Conservation (phyloP, 805 yeast species). For the Candida stauntonica region DNA sequence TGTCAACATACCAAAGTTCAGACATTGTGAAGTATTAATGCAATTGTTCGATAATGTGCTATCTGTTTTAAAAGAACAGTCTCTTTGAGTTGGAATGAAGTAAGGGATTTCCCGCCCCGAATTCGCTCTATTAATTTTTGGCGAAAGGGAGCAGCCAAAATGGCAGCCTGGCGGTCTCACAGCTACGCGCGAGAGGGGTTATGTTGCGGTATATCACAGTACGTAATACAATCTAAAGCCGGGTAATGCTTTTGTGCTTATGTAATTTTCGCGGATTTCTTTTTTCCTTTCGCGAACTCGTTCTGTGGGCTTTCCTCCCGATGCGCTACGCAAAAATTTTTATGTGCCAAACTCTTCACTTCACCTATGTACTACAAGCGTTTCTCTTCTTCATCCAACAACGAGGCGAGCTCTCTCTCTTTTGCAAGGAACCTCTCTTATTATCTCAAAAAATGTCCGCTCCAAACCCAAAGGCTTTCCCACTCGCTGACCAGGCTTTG, state of each 20-base stretch:
- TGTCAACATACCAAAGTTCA: slow-evolving; percentile 77
- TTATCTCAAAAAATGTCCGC: slow-evolving; percentile 53
- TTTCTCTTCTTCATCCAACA: slow-evolving; percentile 1
- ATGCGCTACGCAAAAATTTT: neutral
- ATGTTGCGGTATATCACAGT: neutral
- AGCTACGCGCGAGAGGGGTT: neutral
- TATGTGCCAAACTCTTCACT: neutral
- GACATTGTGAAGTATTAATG: slow-evolving; percentile 41
- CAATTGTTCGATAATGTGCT: slow-evolving; percentile 3
- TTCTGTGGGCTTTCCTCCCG: neutral
- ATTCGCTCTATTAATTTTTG: neutral
- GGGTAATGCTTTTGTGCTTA: too few relatives aligned
- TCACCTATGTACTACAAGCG: neutral
- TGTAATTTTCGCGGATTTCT: neutral
- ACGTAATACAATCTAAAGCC: too few relatives aligned
- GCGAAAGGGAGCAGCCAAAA: neutral
- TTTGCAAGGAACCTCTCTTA: slow-evolving; percentile 44
- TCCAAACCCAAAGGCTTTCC: slow-evolving; percentile 98
- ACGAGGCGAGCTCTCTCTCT: slow-evolving; percentile 29
- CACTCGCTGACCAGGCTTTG: slow-evolving; percentile 93
- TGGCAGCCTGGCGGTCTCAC: too few relatives aligned
- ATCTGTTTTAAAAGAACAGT: too few relatives aligned
- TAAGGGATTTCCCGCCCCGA: neutral
- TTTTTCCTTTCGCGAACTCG: neutral
- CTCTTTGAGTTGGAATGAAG: too few relatives aligned